Conservation (phyloP, 2,329 filamentous ascomycete species). For the Camillea tinctor region DNA sequence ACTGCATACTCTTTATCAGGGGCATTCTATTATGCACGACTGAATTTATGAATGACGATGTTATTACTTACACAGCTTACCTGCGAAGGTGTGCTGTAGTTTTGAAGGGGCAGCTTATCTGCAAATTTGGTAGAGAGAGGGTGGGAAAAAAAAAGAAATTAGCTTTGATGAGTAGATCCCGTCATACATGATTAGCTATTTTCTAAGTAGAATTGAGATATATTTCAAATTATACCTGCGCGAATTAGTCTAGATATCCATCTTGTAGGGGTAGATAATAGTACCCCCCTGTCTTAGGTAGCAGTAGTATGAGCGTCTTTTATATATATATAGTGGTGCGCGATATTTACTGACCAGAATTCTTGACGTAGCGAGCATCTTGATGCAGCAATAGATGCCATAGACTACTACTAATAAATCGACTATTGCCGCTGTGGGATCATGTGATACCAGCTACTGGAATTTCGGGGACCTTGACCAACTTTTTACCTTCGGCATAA, state of each 20-base stretch:
- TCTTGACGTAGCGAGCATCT: neutral
- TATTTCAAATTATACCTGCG: neutral
- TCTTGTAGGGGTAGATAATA: neutral
- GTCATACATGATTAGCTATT: neutral
- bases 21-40: constrained; percentile 1
- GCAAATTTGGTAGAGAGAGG: neutral
- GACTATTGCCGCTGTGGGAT: neutral
- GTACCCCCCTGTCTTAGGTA: neutral
- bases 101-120: neutral
- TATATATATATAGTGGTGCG: neutral
- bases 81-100: neutral
- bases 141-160: neutral
- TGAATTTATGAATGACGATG: constrained; percentile 5
- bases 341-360: neutral
- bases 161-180: neutral
- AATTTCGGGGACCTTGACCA: neutral
- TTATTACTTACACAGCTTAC: neutral
- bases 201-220: neutral
- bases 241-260: neutral
- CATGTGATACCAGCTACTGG: neutral
- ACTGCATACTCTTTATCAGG: neutral
- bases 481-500: neutral
- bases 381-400: no score
- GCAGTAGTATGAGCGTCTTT: neutral
- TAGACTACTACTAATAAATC: no score